phyloP scores from a whole-genome alignment of 2,329 filamentous ascomycete species.

The Verticillium isaacii region DNA sequence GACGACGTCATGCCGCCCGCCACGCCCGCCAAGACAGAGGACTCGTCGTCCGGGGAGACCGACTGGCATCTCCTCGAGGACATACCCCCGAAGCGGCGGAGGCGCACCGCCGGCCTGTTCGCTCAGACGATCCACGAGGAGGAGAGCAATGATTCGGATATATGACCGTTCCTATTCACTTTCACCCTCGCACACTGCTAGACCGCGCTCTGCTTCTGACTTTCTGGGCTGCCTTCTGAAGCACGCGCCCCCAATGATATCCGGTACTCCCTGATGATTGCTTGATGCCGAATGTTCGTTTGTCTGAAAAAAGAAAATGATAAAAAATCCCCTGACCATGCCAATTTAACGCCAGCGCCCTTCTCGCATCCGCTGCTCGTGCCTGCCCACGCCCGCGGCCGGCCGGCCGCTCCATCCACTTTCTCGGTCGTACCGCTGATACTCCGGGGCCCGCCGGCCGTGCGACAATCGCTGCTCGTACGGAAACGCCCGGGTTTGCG shows the following conservation, averaged over 20 bases:
- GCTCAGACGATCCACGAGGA: slow-evolving; percentile 68
- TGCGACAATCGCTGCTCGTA: background rate
- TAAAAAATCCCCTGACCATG: background rate
- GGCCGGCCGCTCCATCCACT: background rate
- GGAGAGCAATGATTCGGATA: slow-evolving; percentile 59
- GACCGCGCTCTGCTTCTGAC: background rate
- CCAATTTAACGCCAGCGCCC: background rate
- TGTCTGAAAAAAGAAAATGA: background rate
- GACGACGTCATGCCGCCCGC: slow-evolving; percentile 11
- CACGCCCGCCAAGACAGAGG: slow-evolving; percentile 28
- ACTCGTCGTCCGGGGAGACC: slow-evolving; percentile 25
- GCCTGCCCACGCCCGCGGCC: background rate
- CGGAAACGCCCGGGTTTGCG: background rate
- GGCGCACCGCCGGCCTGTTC: slow-evolving; percentile 45
- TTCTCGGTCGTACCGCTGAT: background rate
- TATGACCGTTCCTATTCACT: slow-evolving; percentile 8
- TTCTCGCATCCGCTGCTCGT: too few relatives aligned
- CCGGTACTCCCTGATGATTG: background rate
- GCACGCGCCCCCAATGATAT: background rate
- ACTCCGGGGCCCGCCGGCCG: background rate
- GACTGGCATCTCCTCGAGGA: slow-evolving; percentile 31
- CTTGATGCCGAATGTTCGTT: background rate
- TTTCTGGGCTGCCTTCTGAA: background rate
- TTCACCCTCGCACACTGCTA: background rate
- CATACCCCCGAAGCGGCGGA: slow-evolving; percentile 29